Conservation (phyloP, 805 yeast species). For the Candida loeiensis region DNA sequence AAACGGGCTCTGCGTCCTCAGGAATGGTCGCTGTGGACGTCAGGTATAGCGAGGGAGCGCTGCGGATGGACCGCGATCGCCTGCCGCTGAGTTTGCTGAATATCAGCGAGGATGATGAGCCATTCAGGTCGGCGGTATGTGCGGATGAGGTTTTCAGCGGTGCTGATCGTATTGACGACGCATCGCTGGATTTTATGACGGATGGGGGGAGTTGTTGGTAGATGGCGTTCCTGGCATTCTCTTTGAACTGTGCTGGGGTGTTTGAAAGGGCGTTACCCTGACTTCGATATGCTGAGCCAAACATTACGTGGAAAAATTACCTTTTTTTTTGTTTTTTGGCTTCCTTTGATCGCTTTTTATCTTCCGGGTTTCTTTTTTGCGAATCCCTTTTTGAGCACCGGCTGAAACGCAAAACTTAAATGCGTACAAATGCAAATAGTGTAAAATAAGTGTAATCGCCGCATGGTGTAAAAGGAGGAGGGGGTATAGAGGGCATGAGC, state of each 20-base stretch:
- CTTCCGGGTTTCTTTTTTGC: background rate
- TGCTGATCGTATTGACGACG: conserved; percentile 38
- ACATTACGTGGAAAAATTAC: conserved; percentile 2
- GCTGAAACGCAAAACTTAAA: background rate
- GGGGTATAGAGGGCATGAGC: background rate
- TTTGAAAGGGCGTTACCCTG: conserved; percentile 6
- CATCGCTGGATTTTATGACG: conserved; percentile 21
- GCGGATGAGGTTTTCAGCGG: conserved; percentile 20
- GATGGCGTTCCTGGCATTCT: conserved; percentile 42
- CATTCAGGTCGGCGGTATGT: background rate
- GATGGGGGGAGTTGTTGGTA: conserved; percentile 38
- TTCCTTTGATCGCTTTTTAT: conserved; percentile 5
- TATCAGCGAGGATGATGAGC: conserved; percentile 23
- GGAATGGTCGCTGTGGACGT: conserved; percentile 44
- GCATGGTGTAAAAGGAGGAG: background rate
- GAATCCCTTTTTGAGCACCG: background rate
- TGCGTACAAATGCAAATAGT: background rate
- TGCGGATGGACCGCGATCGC: conserved; percentile 30
- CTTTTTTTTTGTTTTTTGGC: background rate
- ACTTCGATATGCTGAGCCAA: conserved; percentile 9
- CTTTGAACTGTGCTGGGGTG: conserved; percentile 40
- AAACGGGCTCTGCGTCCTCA: conserved; percentile 40
- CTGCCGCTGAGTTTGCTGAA: conserved; percentile 29
- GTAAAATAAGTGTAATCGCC: background rate
- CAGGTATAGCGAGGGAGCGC: conserved; percentile 43